phyloP scores from a whole-genome alignment of 495 filamentous ascomycete genomes.

The Talaromyces stipitatus region DNA sequence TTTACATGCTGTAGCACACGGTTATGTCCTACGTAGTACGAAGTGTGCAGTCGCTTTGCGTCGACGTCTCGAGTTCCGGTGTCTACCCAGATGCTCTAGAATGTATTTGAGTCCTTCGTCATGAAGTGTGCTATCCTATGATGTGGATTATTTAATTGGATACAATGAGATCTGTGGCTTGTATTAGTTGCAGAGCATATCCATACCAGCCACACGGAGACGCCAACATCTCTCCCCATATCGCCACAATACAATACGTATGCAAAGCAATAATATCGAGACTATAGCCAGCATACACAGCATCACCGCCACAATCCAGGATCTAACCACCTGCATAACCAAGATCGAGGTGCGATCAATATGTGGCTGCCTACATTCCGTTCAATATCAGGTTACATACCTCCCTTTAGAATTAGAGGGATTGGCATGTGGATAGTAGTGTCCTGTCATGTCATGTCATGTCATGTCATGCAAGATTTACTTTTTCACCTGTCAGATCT shows the following conservation, averaged over 20 bases:
- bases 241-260: no score
- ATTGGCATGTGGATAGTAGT: not conserved
- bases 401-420: not conserved
- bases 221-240: no score
- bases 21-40: not conserved
- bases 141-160: no score
- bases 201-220: no score
- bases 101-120: no score
- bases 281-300: no score
- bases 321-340: not conserved
- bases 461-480: not conserved
- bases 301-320: not conserved
- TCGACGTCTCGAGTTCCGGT: not conserved
- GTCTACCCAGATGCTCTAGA: no score
- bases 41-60: not conserved
- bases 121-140: no score
- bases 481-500: no score
- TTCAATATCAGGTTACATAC: not conserved
- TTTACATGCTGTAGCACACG: not conserved
- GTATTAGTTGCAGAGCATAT: no score
- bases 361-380: not conserved
- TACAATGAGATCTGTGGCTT: no score
- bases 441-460: not conserved
- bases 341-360: not conserved
- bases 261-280: no score